phyloP scores from a whole-genome alignment of 1,284 basidiomycete species.

The Sporisorium sorghi region DNA sequence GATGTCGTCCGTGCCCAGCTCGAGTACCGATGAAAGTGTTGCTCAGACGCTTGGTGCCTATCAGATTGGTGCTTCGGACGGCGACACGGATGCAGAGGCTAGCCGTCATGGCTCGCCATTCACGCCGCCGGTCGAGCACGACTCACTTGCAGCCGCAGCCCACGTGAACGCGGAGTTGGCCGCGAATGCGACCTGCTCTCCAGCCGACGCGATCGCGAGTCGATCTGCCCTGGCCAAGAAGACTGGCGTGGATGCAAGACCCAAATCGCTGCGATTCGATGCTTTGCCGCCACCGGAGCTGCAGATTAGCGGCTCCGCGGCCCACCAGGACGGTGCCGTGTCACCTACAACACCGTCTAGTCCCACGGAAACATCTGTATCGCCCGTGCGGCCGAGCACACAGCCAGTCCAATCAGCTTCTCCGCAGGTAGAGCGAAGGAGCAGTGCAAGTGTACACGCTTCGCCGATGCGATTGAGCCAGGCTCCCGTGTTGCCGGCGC shows the following conservation, averaged over 20 bases:
- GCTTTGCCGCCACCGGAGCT: conserved; percentile 23
- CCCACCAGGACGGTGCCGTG: conserved; percentile 10
- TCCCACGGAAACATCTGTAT: conserved; percentile 9
- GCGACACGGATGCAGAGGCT: conserved; percentile 23
- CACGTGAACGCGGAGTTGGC: conserved; percentile 4
- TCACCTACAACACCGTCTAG: conserved; percentile 20
- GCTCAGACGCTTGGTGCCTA: conserved; percentile 18
- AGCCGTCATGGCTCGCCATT: conserved; percentile 33
- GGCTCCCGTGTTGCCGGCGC: conserved; percentile 24
- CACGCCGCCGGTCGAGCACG: conserved; percentile 26
- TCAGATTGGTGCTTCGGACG: conserved; percentile 15
- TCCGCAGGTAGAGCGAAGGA: conserved; percentile 8
- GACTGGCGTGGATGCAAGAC: conserved; percentile 14
- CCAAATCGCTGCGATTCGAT: conserved; percentile 52
- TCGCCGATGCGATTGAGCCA: conserved; percentile 26
- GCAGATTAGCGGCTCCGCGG: conserved; percentile 1
- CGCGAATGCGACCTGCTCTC: not conserved
- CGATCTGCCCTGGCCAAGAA: conserved; percentile 31
- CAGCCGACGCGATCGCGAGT: conserved; percentile 4
- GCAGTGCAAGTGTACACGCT: conserved; percentile 27
- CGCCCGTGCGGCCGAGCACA: not conserved
- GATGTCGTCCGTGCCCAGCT: conserved; percentile 39
- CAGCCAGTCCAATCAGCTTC: not conserved
- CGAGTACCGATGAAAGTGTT: conserved; percentile 40
- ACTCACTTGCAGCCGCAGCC: conserved; percentile 8